Conservation (phyloP, 1,139 yeast genomes). For the Candida smagusa region DNA sequence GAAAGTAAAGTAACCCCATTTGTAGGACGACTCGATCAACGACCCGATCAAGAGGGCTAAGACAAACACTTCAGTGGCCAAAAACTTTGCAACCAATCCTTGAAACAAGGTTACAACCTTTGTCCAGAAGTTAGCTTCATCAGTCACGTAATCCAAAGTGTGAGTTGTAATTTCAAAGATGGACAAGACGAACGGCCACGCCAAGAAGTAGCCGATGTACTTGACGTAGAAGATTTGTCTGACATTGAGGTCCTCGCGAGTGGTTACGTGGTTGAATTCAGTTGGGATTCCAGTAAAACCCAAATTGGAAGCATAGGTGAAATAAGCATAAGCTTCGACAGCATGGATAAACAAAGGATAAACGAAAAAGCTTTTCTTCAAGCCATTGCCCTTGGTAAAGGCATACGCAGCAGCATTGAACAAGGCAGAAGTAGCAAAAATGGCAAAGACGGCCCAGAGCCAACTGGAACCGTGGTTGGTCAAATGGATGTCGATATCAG, state of each 20-base stretch:
- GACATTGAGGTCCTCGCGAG: constrained; percentile 31
- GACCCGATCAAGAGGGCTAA: constrained; percentile 54
- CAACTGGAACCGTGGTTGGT: constrained; percentile 64
- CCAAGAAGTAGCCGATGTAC: constrained; percentile 65
- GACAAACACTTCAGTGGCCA: constrained; percentile 48
- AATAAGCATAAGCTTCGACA: constrained; percentile 51
- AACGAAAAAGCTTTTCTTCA: constrained; percentile 42
- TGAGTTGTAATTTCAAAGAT: constrained; percentile 46
- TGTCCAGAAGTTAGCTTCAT: constrained; percentile 21
- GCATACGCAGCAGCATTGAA: constrained; percentile 38
- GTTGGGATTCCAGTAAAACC: constrained; percentile 57
- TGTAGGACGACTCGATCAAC: constrained; percentile 54
- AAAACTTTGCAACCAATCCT: constrained; percentile 29
- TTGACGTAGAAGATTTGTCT: constrained; percentile 68
- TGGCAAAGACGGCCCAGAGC: constrained; percentile 65
- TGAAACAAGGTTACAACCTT: constrained; percentile 23
- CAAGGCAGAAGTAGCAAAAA: constrained; percentile 44
- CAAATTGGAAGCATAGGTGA: constrained; percentile 63
- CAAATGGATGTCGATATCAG: constrained; percentile 46
- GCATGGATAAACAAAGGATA: constrained; percentile 46
- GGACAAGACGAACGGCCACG: constrained; percentile 53
- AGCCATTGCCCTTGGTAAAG: constrained; percentile 28
- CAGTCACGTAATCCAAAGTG: constrained; percentile 31
- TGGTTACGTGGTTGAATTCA: constrained; percentile 54
- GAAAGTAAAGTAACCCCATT: constrained; percentile 62